Evolutionary conservation across 2,329 filamentous ascomycete genomes (phyloP).

Genomic region (Fusarium coicis): DNA sequence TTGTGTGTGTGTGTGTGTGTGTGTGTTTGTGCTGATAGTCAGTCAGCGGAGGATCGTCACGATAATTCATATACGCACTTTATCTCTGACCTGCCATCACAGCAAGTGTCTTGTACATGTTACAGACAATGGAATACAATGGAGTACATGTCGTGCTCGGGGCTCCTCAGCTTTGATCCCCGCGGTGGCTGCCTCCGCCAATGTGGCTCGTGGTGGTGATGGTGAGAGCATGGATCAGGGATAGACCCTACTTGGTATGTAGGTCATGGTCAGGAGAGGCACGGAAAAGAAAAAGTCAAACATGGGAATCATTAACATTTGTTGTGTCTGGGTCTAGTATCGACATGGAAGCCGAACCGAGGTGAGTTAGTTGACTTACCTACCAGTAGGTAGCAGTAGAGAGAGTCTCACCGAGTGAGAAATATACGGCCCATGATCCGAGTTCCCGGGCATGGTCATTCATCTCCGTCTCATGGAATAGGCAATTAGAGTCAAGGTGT

Average conservation of each 20-base stretch:
- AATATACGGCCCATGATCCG: conserved; percentile 19
- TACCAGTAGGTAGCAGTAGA: background rate
- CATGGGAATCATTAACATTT: conserved; percentile 8
- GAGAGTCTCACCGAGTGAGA: conserved; percentile 2
- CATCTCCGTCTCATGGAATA: conserved; percentile 1
- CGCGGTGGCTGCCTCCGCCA: conserved; percentile 20
- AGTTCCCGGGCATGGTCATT: conserved; percentile 1
- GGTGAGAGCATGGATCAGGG: conserved; percentile 17
- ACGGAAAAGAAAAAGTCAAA: conserved; percentile 18
- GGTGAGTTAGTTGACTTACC: background rate
- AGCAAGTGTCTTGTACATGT: background rate
- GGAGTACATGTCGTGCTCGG: conserved; percentile 27
- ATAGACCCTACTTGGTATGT: conserved; percentile 23
- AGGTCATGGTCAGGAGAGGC: conserved; percentile 41
- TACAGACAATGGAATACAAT: background rate
- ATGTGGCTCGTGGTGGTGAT: conserved; percentile 16
- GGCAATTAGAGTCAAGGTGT: conserved; percentile 2
- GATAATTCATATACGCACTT: conserved; percentile 4
- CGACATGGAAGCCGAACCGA: conserved; percentile 23
- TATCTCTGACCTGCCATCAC: conserved; percentile 24
- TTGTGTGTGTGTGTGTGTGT: conserved; percentile 11
- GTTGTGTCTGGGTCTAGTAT: conserved; percentile 4
- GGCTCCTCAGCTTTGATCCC: conserved; percentile 39
- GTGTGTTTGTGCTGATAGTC: conserved; percentile 1
- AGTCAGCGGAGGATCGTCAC: background rate